Evolutionary conservation across 352 stramenopile genomes (phyloP), one percentile per base, ranked within the genome.

Genomic region (Phytophthora pluvialis): DNA sequence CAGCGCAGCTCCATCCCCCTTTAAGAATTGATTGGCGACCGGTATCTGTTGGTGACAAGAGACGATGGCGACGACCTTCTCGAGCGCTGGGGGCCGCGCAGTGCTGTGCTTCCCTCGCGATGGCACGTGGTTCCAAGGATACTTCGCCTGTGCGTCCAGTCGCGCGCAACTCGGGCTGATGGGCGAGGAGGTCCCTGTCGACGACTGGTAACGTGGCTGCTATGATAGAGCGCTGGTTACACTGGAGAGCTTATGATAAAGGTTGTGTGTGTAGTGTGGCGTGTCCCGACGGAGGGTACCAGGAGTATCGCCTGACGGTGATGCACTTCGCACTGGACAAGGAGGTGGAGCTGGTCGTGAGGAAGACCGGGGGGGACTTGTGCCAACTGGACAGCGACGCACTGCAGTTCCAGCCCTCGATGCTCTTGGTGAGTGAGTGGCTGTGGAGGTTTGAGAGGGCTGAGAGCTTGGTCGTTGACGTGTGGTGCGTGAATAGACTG

Each of bases 261-360:
- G n/a, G 15, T 47, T 33, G 18, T 46, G 12, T 5, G 43, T 16
- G 16, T 51, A 86, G 78, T 57, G 65, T 87, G 49, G 70, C 70
- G 26, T 91, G 82, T 74, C 78, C 80, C 1, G 76, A 91, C 64
- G 82, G 82, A 64, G 82, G 82, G 6, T 91, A 88, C 64, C 73
- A 86, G 61, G 77, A 86, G 56, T 91, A 80, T 68, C 56, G 67
- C 5, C 53, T 91, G 42, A 88, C 78, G 42, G 60, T 91, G 25
- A 69, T 88, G 40, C 72, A 88, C 55, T 91, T 89, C 68, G 66
- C 72, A 32, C 40, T 53, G 31, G 56, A 62, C 10, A 69, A 76
- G 36, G 80, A 88, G 47, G 67, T 75, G 15, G 44, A 68, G 26
- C 26, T 90, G 42, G 32, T 75, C 7, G 80, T 89, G 33, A 75